Evolutionary conservation across 345 rosid genomes (phyloP).

Genomic region (Eucalyptus caleyi): DNA sequence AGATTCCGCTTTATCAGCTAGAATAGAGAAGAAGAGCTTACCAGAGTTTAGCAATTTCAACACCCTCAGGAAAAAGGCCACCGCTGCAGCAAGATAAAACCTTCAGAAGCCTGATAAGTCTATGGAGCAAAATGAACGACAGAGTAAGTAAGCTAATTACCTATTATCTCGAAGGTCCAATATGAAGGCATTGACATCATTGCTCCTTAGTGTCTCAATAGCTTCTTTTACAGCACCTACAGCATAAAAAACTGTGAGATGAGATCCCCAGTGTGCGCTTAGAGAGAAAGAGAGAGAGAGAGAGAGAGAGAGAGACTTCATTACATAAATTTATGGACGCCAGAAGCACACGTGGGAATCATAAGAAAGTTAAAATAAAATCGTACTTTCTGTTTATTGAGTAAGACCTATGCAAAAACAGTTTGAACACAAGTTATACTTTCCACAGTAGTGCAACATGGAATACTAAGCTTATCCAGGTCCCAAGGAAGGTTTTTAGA

Average conservation of each 20-base stretch:
- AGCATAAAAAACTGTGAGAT: background rate
- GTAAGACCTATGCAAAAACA: background rate
- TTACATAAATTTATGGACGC: background rate
- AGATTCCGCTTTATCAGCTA: background rate
- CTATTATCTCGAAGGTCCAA: constrained; percentile 97
- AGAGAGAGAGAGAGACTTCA: background rate
- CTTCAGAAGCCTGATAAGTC: constrained; percentile 11
- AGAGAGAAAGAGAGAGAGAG: background rate
- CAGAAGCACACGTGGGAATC: background rate
- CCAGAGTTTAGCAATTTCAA: constrained; percentile 94
- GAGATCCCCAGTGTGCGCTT: background rate
- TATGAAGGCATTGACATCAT: constrained; percentile 61
- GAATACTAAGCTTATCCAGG: background rate
- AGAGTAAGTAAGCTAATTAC: constrained; percentile 30
- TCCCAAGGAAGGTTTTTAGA: background rate
- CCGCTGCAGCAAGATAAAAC: constrained; percentile 61
- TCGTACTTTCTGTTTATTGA: background rate
- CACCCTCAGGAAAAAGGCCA: constrained; percentile 94
- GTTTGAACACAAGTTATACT: background rate
- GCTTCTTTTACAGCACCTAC: constrained; percentile 86
- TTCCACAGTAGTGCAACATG: background rate
- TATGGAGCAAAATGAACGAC: background rate
- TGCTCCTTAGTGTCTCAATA: constrained; percentile 54
- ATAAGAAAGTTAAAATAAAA: background rate
- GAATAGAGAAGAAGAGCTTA: constrained; percentile 11